Evolutionary conservation across 352 stramenopile genomes (phyloP).

Genomic region (Thalassiosira hispida): DNA sequence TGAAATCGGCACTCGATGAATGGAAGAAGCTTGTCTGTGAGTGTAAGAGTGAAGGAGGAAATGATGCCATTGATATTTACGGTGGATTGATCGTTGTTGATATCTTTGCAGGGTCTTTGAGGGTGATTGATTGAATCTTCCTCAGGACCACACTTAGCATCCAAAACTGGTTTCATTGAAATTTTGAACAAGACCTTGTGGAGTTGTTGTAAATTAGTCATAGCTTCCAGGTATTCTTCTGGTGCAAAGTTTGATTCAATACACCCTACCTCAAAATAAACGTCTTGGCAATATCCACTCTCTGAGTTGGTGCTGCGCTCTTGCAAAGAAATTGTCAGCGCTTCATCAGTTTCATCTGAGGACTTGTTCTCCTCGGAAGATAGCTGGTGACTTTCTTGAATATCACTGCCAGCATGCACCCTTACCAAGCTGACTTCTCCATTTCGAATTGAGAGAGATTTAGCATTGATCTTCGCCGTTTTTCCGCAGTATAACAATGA

Average conservation of each 20-base stretch:
- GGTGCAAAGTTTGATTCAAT: conserved; percentile 40
- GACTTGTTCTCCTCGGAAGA: conserved; percentile 12
- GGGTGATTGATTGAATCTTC: not conserved
- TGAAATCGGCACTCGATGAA: conserved; percentile 45
- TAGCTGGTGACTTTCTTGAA: conserved; percentile 4
- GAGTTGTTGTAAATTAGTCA: no score
- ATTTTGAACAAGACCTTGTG: no score
- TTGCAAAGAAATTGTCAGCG: conserved; percentile 28
- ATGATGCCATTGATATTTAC: conserved; percentile 43
- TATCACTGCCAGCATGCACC: conserved; percentile 18
- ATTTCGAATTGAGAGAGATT: conserved; percentile 38
- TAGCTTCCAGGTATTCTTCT: conserved; percentile 43
- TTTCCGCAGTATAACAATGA: conserved; percentile 38
- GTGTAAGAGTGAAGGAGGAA: conserved; percentile 39
- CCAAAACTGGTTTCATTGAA: conserved; percentile 12
- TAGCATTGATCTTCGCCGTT: conserved; percentile 28
- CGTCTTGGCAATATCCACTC: conserved; percentile 18
- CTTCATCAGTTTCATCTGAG: conserved; percentile 15
- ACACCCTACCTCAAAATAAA: conserved; percentile 47
- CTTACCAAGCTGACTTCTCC: conserved; percentile 41
- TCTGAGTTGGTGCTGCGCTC: not conserved
- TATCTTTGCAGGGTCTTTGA: not conserved
- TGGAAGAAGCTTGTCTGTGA: conserved; percentile 55
- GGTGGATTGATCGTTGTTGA: no score
- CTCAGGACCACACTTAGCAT: not conserved